phyloP scores from a whole-genome alignment of 2,329 filamentous ascomycete genomes.

The Colletotrichum sp. region DNA sequence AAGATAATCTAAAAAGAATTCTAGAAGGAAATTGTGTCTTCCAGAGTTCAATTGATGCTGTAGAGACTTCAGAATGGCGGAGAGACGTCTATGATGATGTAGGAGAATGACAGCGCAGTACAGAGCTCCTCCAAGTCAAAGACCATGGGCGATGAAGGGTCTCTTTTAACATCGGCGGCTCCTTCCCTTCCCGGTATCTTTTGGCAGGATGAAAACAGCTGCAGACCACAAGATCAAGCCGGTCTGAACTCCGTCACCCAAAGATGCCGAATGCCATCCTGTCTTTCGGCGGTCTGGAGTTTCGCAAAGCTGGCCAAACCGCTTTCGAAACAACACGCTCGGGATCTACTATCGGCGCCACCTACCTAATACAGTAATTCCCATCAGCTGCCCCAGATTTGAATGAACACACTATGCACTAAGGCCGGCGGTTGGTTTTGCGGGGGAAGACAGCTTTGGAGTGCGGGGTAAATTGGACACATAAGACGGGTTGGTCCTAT shows the following conservation, averaged over 20 bases:
- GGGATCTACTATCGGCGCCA: not conserved
- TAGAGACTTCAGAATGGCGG: not conserved
- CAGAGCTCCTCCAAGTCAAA: not conserved
- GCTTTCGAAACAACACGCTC: not conserved
- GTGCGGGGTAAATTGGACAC: constrained; percentile 2
- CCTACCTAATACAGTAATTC: not conserved
- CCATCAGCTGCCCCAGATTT: not conserved
- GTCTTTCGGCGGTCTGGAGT: not conserved
- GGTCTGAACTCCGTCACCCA: not conserved
- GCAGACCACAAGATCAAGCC: not conserved
- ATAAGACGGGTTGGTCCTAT: not conserved
- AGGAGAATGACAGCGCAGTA: not conserved
- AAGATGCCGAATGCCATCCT: not conserved
- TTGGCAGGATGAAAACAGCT: not conserved
- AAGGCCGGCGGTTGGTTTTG: not conserved
- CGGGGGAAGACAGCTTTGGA: not conserved
- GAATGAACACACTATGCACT: not conserved
- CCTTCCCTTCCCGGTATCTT: not conserved
- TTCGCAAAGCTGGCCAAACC: not conserved
- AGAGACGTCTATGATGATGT: not conserved
- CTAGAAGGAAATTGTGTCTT: too few species aligned
- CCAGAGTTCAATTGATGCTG: not conserved
- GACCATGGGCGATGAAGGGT: not conserved
- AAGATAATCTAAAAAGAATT: not conserved
- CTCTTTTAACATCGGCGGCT: constrained; percentile 6